Conservation (phyloP, 2,329 filamentous ascomycete species). For the Ophiostoma australiae region DNA sequence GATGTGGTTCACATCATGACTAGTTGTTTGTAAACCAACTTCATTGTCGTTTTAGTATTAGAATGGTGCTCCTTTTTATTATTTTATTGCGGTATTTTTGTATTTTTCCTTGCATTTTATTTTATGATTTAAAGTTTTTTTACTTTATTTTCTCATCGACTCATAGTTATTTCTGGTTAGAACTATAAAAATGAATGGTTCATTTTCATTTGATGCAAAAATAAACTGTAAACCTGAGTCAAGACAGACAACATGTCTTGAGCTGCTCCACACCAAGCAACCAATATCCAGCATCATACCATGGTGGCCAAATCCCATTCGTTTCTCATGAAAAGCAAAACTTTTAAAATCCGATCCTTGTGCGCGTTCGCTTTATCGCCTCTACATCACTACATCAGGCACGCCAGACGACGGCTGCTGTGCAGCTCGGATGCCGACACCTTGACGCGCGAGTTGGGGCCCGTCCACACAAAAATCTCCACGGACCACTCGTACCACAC, state of each 20-base stretch:
- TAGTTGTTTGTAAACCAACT: neutral
- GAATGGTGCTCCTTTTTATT: no score
- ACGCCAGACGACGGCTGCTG: slow-evolving; percentile 64
- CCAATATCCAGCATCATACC: neutral
- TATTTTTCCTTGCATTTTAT: neutral
- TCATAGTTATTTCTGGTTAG: no score
- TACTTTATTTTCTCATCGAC: no score
- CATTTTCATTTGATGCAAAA: neutral
- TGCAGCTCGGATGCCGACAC: slow-evolving; percentile 62
- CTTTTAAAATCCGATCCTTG: neutral
- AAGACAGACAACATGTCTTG: slow-evolving; percentile 1
- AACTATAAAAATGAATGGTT: neutral
- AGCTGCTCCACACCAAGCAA: neutral
- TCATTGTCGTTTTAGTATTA: neutral
- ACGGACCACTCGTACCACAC: slow-evolving; percentile 99
- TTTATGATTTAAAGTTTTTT: neutral
- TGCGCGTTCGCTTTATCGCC: neutral
- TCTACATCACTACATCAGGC: slow-evolving; percentile 53
- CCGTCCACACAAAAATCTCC: slow-evolving; percentile 69
- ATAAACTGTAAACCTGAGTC: neutral
- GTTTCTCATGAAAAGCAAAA: slow-evolving; percentile 9
- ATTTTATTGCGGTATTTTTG: neutral
- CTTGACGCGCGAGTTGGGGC: slow-evolving; percentile 58
- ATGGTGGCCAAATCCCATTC: neutral
- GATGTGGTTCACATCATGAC: neutral